Percentiles rank a stretch among this genome's conserved stretches.
Conservation (phyloP, 371 early-diverging fungal genomes). For the Apophysomyces trapeziformis region DNA sequence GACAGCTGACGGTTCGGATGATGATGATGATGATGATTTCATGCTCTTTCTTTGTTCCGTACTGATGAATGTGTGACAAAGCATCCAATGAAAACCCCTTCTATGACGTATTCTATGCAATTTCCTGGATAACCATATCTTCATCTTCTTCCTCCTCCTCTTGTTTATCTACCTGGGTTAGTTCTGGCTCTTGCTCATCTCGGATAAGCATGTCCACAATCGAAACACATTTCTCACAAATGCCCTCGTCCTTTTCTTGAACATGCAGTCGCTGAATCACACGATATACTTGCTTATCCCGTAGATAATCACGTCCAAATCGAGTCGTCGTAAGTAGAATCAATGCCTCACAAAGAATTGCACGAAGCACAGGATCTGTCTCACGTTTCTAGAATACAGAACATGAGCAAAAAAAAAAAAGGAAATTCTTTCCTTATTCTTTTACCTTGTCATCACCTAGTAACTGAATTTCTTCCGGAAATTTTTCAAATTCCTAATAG, state of each 20-base stretch:
- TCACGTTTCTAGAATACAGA: slow-evolving; percentile 68
- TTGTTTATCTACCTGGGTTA: slow-evolving; percentile 25
- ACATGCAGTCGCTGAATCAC: slow-evolving; percentile 84
- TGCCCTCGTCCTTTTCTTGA: slow-evolving; percentile 66
- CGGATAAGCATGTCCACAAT: slow-evolving; percentile 89
- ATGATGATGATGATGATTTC: no score
- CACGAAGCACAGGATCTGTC: slow-evolving; percentile 73
- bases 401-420: not conserved
- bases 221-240: slow-evolving; percentile 72
- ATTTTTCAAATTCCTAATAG: slow-evolving; percentile 85
- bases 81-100: no score
- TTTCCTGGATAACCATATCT: slow-evolving; percentile 61
- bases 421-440: not conserved
- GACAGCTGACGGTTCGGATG: no score
- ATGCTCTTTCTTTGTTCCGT: no score
- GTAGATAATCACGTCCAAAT: slow-evolving; percentile 78
- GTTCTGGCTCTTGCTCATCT: slow-evolving; percentile 68
- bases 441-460: slow-evolving; percentile 77
- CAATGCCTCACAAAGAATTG: slow-evolving; percentile 79
- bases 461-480: slow-evolving; percentile 93
- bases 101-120: slow-evolving; percentile 37
- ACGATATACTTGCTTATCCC: slow-evolving; percentile 84
- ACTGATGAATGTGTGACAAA: no score
- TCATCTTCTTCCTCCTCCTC: slow-evolving; percentile 42
- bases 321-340: slow-evolving; percentile 78